Evolutionary conservation across 2,329 filamentous ascomycete species (phyloP).

Genomic region (Pestalotiopsis sp.): DNA sequence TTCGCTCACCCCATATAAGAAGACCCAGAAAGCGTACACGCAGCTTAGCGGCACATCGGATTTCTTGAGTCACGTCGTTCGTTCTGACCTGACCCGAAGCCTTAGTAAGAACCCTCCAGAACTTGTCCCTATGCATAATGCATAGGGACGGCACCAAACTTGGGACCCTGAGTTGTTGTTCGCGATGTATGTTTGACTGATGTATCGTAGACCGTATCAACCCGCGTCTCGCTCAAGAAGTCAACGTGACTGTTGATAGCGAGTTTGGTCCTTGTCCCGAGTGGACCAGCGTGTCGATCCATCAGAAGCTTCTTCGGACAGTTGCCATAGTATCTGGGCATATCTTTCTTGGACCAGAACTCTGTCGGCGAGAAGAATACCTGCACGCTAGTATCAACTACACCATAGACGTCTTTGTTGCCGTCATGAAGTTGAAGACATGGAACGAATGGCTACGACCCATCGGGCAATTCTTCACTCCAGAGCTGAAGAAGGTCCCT

Average conservation of each 20-base stretch:
- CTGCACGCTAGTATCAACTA: constrained; percentile 49
- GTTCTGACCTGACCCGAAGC: too few species aligned
- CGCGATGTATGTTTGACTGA: not conserved
- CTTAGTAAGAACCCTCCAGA: too few species aligned
- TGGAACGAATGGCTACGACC: constrained; percentile 36
- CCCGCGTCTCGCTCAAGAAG: constrained; percentile 40
- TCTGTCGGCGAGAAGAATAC: constrained; percentile 47
- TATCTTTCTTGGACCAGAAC: constrained; percentile 50
- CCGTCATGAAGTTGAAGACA: constrained; percentile 28
- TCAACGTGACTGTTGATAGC: constrained; percentile 32
- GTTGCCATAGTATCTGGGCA: constrained; percentile 49
- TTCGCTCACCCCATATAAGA: too few species aligned
- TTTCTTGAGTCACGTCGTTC: too few species aligned
- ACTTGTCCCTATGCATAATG: too few species aligned
- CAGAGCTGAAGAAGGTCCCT: constrained; percentile 37
- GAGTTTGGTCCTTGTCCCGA: constrained; percentile 40
- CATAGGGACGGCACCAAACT: too few species aligned
- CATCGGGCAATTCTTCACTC: constrained; percentile 33
- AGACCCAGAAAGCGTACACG: too few species aligned
- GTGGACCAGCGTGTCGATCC: constrained; percentile 44
- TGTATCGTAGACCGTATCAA: constrained; percentile 33
- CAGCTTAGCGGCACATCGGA: too few species aligned
- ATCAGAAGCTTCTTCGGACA: constrained; percentile 44
- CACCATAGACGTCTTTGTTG: constrained; percentile 44
- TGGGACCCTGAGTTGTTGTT: not conserved